Evolutionary conservation across 345 rosid species (phyloP), one percentile per base, ranked within the genome.

Genomic region (Citrus sp.): DNA sequence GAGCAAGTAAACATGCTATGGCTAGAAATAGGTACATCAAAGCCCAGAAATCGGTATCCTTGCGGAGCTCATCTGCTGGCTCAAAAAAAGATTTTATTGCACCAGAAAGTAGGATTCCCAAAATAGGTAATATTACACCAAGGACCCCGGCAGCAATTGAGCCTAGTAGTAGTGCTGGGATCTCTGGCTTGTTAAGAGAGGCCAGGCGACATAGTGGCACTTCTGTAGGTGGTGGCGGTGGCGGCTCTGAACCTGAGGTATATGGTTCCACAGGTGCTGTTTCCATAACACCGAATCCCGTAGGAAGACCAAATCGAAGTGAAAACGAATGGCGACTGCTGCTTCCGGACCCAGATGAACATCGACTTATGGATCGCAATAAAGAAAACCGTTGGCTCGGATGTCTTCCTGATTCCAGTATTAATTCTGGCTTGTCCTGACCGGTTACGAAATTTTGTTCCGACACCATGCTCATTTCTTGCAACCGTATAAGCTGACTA

Each of bases 401-500:
- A 0, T 81, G 78, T 58, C 74, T 46, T 72, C 64, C 75, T 19
- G 84, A 61, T 37, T 80, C 79, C 2, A 28, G 73, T 5, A 16
- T 7, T 18, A 74, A 46, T 30, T 77, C 83, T n/a, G 68, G 51
- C 58, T 35, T 58, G 32, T 65, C 80, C 22, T 42, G 72, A n/a
- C 84, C 76, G 18, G 76, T 75, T 1, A 37, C 67, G 25, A 35
- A 71, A 61, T 40, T 72, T 60, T 80, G 78, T 51, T 79, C 82
- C n/a, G 80, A 72, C 63, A 72, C 88, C 64, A 75, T 80, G 67
- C 80, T 87, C 22, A 84, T 28, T 74, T 92, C 96, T 69, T 92
- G 98, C 63, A 92, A 87, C 34, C 91, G 82, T 73, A 92, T 84
- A 55, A 94, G 96, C 82, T 87, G 98, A 13, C 91, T 83, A 72